phyloP scores from a whole-genome alignment of 169 alveolate genomes.

The Babesia bovis region DNA sequence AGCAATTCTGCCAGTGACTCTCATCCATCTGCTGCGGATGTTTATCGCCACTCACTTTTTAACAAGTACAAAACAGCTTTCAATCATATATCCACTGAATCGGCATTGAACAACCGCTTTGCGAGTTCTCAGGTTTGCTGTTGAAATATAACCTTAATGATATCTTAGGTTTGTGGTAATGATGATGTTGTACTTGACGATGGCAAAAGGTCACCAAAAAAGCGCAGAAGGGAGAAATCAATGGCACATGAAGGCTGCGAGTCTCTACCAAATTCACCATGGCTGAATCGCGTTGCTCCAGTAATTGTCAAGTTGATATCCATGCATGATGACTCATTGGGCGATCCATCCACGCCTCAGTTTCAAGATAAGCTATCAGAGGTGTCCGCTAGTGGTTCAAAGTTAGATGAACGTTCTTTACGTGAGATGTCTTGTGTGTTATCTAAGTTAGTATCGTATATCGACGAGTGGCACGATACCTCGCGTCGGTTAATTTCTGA shows the following conservation, averaged over 20 bases:
- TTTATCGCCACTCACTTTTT: constrained; percentile 9
- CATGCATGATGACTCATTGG: neutral
- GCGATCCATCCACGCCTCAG: neutral
- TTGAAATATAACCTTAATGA: neutral
- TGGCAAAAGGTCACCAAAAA: neutral
- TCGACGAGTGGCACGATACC: constrained; percentile 50
- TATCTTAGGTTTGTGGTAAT: neutral
- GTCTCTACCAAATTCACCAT: constrained; percentile 20
- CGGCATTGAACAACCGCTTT: constrained; percentile 14
- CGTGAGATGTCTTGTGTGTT: constrained; percentile 17
- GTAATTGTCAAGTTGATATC: neutral
- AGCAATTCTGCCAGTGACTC: constrained; percentile 4
- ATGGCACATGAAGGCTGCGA: neutral
- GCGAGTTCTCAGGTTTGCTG: neutral
- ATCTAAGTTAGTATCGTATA: neutral
- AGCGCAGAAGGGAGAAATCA: constrained; percentile 1
- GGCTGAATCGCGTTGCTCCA: constrained; percentile 26
- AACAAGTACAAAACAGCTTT: constrained; percentile 38
- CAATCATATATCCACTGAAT: constrained; percentile 49
- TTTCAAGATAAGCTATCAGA: constrained; percentile 1
- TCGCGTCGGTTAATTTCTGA: constrained; percentile 9
- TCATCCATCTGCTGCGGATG: constrained; percentile 14
- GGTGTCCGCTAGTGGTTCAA: constrained; percentile 5
- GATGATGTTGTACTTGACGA: too few relatives aligned
- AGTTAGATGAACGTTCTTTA: constrained; percentile 13